Conservation (phyloP, 768 basidiomycete genomes). For the Amanita thiersii region DNA sequence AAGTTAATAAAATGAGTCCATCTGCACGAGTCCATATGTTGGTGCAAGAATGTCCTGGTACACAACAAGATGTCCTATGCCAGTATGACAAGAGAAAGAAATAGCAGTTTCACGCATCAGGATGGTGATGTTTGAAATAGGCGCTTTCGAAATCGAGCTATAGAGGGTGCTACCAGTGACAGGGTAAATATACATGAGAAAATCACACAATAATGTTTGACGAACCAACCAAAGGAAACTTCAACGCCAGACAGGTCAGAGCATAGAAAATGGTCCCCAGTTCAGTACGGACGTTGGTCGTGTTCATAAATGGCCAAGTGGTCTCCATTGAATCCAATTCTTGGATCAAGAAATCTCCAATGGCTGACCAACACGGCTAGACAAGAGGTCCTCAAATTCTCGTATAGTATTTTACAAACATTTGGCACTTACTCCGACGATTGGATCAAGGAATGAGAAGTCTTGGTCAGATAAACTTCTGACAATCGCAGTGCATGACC, state of each 20-base stretch:
- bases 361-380: constrained; percentile 67
- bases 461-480: constrained; percentile 58
- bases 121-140: constrained; percentile 18
- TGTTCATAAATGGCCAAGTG: constrained; percentile 54
- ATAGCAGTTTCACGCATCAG: constrained; percentile 2
- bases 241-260: constrained; percentile 50
- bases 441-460: constrained; percentile 68
- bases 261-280: constrained; percentile 54
- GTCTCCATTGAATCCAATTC: constrained; percentile 58
- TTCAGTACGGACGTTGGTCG: constrained; percentile 52
- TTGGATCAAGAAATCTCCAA: constrained; percentile 57
- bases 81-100: constrained; percentile 1
- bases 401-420: constrained; percentile 10
- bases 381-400: constrained; percentile 9
- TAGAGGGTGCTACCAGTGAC: constrained; percentile 23
- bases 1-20: neutral
- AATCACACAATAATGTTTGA: constrained; percentile 2
- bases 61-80: neutral
- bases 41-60: neutral
- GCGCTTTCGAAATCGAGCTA: constrained; percentile 35
- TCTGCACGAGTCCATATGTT: constrained; percentile 1
- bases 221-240: constrained; percentile 52
- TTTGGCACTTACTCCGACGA: constrained; percentile 51
- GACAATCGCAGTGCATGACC: constrained; percentile 49
- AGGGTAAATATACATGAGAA: constrained; percentile 5